Base-by-base conservation (phyloP, 164 flowering plant genomes). In the Dillenia turbinata region DNA sequence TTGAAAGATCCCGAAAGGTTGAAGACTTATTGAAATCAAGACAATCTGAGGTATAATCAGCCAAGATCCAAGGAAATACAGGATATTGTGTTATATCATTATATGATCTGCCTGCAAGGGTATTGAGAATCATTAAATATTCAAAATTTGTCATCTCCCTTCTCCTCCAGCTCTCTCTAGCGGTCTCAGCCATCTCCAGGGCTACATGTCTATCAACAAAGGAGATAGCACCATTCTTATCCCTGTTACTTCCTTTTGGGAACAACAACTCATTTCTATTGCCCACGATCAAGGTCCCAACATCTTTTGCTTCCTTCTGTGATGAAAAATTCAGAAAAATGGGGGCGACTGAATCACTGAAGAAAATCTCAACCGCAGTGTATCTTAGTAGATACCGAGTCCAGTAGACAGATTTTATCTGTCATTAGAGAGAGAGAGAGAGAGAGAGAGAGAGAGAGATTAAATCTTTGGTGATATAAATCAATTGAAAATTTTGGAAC, bases 1-100 rank as follows among this genome's bases (percentile, higher is more conserved):
- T 92, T 49, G 97, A 81, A 61, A 95, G 95, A 78, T 95, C 99
- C 40, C 99, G 79, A 71, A 88, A 95, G 48, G 99, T 89, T 56
- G 97, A 81, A 2, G 99, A 85, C 70, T 85, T 92, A 80, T 89
- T 89, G 61, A 89, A 89, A 77, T 95, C 97, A 70, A 95, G 96
- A 61, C 72, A 75, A 54, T 88, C 96, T 12, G 99, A 95, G 26
- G 92, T 79, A 82, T 92, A 92, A 75, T 95, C 99, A 65, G 97
- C 92, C 75, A 95, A 70, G 13, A 95, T 77, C 99, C 99, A 95
- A 50, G 99, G 99, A 65, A 95, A 95, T 65, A 95, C 81, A 56
- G 97, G 99, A 81, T 95, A 95, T 67, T 95, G 99, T 22, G 99
- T 95, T 65, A 95, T 73, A 75, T 95, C 99, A 78, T 95, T 95